phyloP scores from a whole-genome alignment of 2,329 filamentous ascomycete species.

The Trichophyton verrucosum region DNA sequence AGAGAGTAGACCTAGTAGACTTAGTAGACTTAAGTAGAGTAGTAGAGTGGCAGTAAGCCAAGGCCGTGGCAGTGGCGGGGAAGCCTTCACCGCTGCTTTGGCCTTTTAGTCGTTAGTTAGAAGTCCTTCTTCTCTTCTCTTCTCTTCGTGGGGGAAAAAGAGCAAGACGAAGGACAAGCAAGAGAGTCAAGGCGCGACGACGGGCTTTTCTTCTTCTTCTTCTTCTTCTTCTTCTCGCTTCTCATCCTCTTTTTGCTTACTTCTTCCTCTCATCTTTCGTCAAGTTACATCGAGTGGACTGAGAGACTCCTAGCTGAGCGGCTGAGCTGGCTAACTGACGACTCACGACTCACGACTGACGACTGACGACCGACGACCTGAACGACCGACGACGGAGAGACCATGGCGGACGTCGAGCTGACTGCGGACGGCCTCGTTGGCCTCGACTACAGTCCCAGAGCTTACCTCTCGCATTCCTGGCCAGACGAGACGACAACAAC shows the following conservation, averaged over 20 bases:
- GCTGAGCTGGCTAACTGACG: neutral
- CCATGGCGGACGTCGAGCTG: conserved; percentile 36
- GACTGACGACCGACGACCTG: neutral
- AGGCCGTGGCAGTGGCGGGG: neutral
- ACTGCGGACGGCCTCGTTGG: conserved; percentile 34
- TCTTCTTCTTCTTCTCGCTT: neutral
- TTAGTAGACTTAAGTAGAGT: no score
- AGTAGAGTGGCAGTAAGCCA: neutral
- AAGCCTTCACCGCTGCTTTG: conserved; percentile 1
- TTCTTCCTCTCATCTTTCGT: neutral
- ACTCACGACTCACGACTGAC: neutral
- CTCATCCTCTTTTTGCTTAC: neutral
- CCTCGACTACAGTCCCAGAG: conserved; percentile 38
- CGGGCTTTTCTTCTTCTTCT: neutral
- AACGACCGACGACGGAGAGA: conserved; percentile 10
- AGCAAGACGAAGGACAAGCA: neutral
- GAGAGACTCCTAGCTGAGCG: neutral
- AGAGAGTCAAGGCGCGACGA: neutral
- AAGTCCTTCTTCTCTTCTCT: neutral
- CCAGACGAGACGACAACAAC: neutral
- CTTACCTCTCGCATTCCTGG: conserved; percentile 20
- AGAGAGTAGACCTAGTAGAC: no score
- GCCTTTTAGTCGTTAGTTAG: neutral
- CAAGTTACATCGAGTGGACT: neutral
- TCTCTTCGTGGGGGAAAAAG: neutral